Evolutionary conservation across 2,329 filamentous ascomycete genomes (phyloP), one percentile per base, ranked within the genome.

Genomic region (Neofusicoccum sp.): DNA sequence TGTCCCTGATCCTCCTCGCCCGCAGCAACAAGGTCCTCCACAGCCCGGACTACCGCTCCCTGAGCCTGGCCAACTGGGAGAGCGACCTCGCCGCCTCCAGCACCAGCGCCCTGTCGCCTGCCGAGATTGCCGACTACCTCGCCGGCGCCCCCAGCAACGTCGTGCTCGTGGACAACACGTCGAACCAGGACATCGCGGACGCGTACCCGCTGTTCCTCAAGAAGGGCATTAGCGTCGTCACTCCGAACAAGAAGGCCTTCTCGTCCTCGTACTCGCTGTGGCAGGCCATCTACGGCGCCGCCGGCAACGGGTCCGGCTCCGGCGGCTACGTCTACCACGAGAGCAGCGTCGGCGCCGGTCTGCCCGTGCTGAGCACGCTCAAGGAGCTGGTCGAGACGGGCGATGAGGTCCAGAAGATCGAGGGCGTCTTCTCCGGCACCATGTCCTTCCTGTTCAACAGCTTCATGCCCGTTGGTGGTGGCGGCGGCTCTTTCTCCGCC

Each of bases 371-470:
- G 68, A 96, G 91, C 41, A 97, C 95, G 0, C 80, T 99, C 65
- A 93, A 92, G 71, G 95, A 99, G 69, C 84, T 99, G n/a, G 85
- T 97, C 26, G 89, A 93, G 64, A 99, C 95, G 1, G 95, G 95
- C 43, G 95, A 99, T 72, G 83, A 91, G 73, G 89, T 99, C 4
- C 91, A 85, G 59, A 93, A 89, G 78, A 96, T 99, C 67, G 93
- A 98, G 78, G 95, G 95, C 66, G 93, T 99, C 56, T 98, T 99
- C 79, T 96, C 91, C 63, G 95, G 95, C 65, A 99, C 95, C 60
- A 93, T 99, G 86, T 96, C 90, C 40, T 99, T 97, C 82, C 83
- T 99, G 41, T 98, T 99, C 86, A 98, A 98, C 82, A 93, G 87
- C 24, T 99, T 98, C 75, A 91, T 93, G 51, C 95, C 95, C 0